Evolutionary conservation across 352 stramenopile species (phyloP), one percentile per base, ranked within the genome.

Genomic region (Phytophthora aleatoria): DNA sequence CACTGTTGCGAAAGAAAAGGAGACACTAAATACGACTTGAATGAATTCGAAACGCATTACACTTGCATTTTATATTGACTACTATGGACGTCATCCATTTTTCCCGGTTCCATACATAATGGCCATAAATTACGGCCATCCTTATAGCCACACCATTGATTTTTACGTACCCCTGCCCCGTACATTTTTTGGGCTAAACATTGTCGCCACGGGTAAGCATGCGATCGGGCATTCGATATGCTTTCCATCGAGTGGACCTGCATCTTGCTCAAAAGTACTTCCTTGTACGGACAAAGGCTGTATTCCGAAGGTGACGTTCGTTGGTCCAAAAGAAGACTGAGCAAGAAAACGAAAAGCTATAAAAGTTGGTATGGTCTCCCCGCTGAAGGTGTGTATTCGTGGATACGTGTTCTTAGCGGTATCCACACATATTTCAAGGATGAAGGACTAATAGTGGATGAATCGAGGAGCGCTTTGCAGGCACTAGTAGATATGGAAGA

Each of bases 371-470:
- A 44, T 24, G 2, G 33, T 3, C 36, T 64, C 13, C 57, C 57
- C 5, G 57, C 33, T 13, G 57, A 57, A 11, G 39, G 13, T n/a
- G 51, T 57, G 31, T 47, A 64, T 15, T 9, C 28, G 15, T 64
- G 57, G 57, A 39, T 58, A 41, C 38, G 30, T 0, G 38, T 65
- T 12, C n/a, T 65, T 5, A 6, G 15, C 0, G 10, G 27, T n/a
- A 65, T 33, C 2, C 49, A 54, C 41, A 30, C 27, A 6, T 65
- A 58, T 41, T 65, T 49, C 30, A 39, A 12, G 16, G 9, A 54
- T 2, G 38, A 47, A 11, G 1, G 28, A 5, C 54, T 65, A 12
- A 13, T 24, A 7, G 26, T 65, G 20, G 41, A 65, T 26, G 24
- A 41, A 4, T 65, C 42, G n/a, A 20, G 16, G 16, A 20, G 16